Evolutionary conservation across 352 stramenopile species (phyloP).

Genomic region (Globisporangium yorkense): DNA sequence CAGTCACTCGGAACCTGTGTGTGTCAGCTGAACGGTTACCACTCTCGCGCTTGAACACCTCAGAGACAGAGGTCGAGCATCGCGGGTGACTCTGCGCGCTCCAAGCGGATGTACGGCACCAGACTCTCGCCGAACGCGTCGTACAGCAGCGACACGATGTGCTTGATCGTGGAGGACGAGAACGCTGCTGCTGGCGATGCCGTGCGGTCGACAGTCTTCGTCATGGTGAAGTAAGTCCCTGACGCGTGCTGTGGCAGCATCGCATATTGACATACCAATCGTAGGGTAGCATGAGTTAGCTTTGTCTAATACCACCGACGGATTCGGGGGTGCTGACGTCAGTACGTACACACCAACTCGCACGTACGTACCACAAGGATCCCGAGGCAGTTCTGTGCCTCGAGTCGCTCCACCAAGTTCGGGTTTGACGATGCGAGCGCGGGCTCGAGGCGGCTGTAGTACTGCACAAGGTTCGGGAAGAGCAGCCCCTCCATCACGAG

Average conservation of each 20-base stretch:
- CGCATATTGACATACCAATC: no score
- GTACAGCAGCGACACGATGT: conserved; percentile 59
- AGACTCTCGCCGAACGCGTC: conserved; percentile 78
- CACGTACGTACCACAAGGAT: conserved; percentile 69
- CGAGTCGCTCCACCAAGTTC: conserved; percentile 74
- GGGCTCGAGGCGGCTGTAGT: conserved; percentile 83
- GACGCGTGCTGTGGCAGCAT: conserved; percentile 50
- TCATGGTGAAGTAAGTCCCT: conserved; percentile 74
- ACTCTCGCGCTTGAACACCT: background rate
- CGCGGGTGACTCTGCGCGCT: conserved; percentile 27
- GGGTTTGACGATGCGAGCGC: conserved; percentile 69
- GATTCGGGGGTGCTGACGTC: background rate
- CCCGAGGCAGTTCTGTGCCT: conserved; percentile 83
- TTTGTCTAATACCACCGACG: no score
- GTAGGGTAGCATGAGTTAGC: no score
- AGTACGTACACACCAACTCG: background rate
- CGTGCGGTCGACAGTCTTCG: conserved; percentile 27
- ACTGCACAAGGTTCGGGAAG: conserved; percentile 82
- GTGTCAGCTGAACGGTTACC: background rate
- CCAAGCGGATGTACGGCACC: conserved; percentile 64
- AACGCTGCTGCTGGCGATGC: conserved; percentile 25
- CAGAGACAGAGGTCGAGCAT: conserved; percentile 47
- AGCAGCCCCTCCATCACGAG: conserved; percentile 91
- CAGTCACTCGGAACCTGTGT: background rate
- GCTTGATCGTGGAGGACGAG: conserved; percentile 29